phyloP scores from a whole-genome alignment of 1,284 basidiomycete species.

The Vanrija humicola region DNA sequence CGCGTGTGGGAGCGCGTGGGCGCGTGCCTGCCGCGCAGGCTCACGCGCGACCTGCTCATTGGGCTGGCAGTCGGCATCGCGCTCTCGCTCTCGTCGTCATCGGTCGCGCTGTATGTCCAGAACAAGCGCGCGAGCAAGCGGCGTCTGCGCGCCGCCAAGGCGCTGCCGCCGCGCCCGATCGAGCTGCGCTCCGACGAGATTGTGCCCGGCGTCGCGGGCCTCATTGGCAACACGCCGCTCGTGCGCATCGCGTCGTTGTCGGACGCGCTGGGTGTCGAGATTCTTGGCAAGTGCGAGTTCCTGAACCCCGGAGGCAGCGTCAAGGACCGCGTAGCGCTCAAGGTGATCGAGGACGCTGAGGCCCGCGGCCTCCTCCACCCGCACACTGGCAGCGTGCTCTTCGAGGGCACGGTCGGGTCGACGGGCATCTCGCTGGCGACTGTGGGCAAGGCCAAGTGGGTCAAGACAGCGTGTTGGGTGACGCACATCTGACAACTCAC shows the following conservation, averaged over 20 bases:
- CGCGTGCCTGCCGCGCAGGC: constrained; percentile 19
- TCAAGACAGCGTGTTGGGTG: background rate
- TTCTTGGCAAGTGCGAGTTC: constrained; percentile 60
- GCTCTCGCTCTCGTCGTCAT: constrained; percentile 62
- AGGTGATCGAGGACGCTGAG: constrained; percentile 92
- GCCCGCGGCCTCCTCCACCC: constrained; percentile 75
- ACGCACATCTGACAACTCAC: constrained; percentile 40
- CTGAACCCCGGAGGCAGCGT: constrained; percentile 96
- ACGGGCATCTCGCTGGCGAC: constrained; percentile 97
- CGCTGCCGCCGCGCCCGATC: constrained; percentile 60
- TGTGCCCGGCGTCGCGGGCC: constrained; percentile 67
- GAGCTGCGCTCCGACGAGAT: constrained; percentile 67
- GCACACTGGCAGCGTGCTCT: constrained; percentile 85
- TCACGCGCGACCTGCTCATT: constrained; percentile 54
- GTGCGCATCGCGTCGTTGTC: constrained; percentile 88
- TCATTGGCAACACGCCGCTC: constrained; percentile 94
- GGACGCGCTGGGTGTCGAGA: constrained; percentile 85
- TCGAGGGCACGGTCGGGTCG: constrained; percentile 95
- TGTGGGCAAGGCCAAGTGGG: constrained; percentile 78
- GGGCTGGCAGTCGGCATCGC: constrained; percentile 68
- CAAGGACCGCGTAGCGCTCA: constrained; percentile 91
- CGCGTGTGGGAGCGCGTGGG: constrained; percentile 22
- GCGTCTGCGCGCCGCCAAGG: constrained; percentile 39
- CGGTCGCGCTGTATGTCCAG: constrained; percentile 56
- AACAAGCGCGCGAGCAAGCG: constrained; percentile 50